Conservation (phyloP, 1,284 basidiomycete genomes). For the Trametes polyzona region DNA sequence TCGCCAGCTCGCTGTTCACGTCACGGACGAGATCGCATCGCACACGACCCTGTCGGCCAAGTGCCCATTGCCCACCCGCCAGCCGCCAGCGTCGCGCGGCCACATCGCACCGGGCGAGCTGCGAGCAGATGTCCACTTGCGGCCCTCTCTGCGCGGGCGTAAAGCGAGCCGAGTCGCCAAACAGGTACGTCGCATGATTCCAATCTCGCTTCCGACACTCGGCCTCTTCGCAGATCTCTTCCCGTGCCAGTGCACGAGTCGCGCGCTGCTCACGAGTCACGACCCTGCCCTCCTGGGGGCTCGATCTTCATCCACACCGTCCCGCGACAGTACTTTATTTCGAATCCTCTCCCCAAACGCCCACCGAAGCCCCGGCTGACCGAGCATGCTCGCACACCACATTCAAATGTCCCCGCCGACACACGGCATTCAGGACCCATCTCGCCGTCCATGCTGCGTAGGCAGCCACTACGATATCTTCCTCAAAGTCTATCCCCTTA, state of each 20-base stretch:
- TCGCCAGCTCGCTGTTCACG: background rate
- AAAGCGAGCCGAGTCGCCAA: slow-evolving; percentile 1
- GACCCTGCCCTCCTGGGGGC: background rate
- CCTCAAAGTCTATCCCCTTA: background rate
- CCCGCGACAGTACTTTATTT: background rate
- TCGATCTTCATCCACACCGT: background rate
- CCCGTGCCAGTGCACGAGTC: background rate
- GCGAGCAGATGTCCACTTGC: background rate
- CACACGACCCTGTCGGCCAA: background rate
- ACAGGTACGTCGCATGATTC: slow-evolving; percentile 5
- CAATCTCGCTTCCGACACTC: slow-evolving; percentile 10
- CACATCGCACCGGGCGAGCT: background rate
- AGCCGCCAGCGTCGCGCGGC: background rate
- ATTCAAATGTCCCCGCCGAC: background rate
- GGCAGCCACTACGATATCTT: background rate
- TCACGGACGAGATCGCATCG: background rate
- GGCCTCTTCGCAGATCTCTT: background rate
- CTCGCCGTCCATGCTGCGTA: background rate
- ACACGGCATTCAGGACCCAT: background rate
- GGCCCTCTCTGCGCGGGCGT: background rate
- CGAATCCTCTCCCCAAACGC: background rate
- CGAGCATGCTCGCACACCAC: background rate
- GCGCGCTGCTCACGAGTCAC: too few relatives aligned
- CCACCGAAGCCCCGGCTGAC: background rate
- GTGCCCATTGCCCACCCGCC: background rate